A percentile compares a stretch with the other conserved stretches of the same genome.
phyloP scores from a whole-genome alignment of 192 early-diverging fungal species.

The Haplosporangium gracile region DNA sequence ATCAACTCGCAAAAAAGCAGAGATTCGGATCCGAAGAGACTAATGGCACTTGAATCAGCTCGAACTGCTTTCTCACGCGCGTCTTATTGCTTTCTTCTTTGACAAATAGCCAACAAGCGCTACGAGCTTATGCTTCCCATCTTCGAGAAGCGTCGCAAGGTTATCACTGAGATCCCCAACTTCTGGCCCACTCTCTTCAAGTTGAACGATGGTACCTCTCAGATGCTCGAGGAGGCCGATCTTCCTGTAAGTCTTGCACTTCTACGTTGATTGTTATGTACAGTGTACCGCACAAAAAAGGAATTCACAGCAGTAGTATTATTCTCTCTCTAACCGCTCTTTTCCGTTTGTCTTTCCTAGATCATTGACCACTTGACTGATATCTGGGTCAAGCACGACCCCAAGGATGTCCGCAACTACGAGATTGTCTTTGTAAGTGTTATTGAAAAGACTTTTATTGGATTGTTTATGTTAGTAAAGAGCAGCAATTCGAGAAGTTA shows the following conservation, averaged over 20 bases:
- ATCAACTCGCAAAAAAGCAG: neutral
- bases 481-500: neutral
- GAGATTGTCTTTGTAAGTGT: constrained; percentile 63
- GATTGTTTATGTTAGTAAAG: neutral
- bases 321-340: constrained; percentile 2
- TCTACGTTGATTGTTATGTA: neutral
- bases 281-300: neutral
- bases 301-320: neutral
- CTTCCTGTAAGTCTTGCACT: constrained; percentile 29
- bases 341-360: constrained; percentile 7
- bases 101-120: constrained; percentile 38
- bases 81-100: neutral
- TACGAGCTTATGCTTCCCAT: constrained; percentile 39
- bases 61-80: neutral
- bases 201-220: constrained; percentile 9
- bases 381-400: constrained; percentile 43
- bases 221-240: constrained; percentile 30
- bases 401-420: constrained; percentile 64
- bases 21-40: neutral
- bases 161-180: constrained; percentile 66
- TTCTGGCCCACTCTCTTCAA: constrained; percentile 71
- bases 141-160: constrained; percentile 63
- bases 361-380: constrained; percentile 48
- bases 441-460: neutral
- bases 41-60: neutral